Percentiles rank a stretch among this genome's conserved stretches.
These are phyloP conservation scores for Petrea volubilis DNA, from an alignment of 257 asterid species.

Conservation along the genomic window DNA sequence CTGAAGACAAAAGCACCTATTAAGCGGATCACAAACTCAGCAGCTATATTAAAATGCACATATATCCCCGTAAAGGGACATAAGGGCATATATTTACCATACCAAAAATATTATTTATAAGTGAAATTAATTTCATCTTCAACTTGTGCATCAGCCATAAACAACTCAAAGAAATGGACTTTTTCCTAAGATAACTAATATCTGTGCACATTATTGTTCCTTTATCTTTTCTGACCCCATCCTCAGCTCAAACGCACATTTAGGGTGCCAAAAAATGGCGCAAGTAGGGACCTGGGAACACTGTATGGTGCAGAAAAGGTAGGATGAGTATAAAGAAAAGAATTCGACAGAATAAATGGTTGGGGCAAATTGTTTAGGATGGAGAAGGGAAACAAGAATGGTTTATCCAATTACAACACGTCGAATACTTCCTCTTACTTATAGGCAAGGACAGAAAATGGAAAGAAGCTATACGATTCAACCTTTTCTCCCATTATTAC, in stretches of 20 bases:
- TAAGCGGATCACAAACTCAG: slow-evolving; percentile 9
- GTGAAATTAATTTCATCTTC: neutral
- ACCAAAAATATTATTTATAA: neutral
- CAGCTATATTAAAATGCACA: neutral
- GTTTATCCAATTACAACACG: neutral
- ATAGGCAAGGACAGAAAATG: neutral
- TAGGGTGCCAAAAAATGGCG: neutral
- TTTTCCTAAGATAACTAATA: neutral
- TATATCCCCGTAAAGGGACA: neutral
- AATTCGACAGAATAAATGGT: neutral
- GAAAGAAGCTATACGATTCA: neutral
- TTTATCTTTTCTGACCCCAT: neutral
- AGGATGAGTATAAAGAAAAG: neutral
- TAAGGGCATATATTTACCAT: neutral
- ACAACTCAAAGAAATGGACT: neutral
- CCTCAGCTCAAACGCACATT: neutral
- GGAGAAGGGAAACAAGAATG: neutral
- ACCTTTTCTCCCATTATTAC: neutral
- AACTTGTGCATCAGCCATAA: slow-evolving; percentile 1
- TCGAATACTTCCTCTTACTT: neutral
- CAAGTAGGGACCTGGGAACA: no score
- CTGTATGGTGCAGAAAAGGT: neutral
- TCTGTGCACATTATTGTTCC: neutral
- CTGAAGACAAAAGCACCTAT: slow-evolving; percentile 12
- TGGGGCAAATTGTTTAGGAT: neutral